A percentile compares a stretch with the other conserved stretches of the same genome.
These are phyloP conservation scores for Erucastrum elatum DNA, from an alignment of 345 rosid genomes.

Conservation along the genomic window DNA sequence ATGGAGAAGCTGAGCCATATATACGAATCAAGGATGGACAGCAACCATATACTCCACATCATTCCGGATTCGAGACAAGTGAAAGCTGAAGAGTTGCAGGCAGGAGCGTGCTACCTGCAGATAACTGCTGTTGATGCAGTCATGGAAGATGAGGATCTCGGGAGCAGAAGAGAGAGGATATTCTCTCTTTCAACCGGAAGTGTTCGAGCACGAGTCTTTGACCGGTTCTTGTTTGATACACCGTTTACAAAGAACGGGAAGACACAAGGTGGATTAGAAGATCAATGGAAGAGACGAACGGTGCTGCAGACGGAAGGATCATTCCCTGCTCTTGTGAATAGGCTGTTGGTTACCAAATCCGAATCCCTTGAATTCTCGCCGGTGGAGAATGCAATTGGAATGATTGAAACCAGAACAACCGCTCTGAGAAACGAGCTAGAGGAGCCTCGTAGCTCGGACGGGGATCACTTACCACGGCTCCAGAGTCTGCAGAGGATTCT, in stretches of 20 bases:
- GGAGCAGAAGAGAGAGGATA: slow-evolving; percentile 94
- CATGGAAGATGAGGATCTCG: slow-evolving; percentile 99
- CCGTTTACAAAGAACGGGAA: slow-evolving; percentile 99
- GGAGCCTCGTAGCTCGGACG: slow-evolving; percentile 99
- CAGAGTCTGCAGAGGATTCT: slow-evolving; percentile 98
- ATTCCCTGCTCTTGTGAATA: slow-evolving; percentile 92
- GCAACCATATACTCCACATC: slow-evolving; percentile 77
- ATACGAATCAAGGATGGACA: slow-evolving; percentile 92
- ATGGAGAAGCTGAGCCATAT: slow-evolving; percentile 99
- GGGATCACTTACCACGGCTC: slow-evolving; percentile 93
- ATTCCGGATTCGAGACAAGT: slow-evolving; percentile 97
- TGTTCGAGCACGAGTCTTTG: slow-evolving; percentile 91
- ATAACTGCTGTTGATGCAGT: slow-evolving; percentile 97
- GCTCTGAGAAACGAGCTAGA: slow-evolving; percentile 91
- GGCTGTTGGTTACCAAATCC: slow-evolving; percentile 84
- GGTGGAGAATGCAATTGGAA: slow-evolving; percentile 97
- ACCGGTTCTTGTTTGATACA: slow-evolving; percentile 96
- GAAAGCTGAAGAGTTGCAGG: slow-evolving; percentile 93
- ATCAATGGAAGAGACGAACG: slow-evolving; percentile 98
- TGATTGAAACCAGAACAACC: slow-evolving; percentile 97
- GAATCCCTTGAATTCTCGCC: slow-evolving; percentile 99
- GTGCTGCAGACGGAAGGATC: slow-evolving; percentile 95
- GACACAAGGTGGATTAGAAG: slow-evolving; percentile 97
- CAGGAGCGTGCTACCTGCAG: slow-evolving; percentile 92
- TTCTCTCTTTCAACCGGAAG: slow-evolving; percentile 95